Evolutionary conservation across 768 basidiomycete genomes (phyloP).

Genomic region (Asterophora lycoperdoides): DNA sequence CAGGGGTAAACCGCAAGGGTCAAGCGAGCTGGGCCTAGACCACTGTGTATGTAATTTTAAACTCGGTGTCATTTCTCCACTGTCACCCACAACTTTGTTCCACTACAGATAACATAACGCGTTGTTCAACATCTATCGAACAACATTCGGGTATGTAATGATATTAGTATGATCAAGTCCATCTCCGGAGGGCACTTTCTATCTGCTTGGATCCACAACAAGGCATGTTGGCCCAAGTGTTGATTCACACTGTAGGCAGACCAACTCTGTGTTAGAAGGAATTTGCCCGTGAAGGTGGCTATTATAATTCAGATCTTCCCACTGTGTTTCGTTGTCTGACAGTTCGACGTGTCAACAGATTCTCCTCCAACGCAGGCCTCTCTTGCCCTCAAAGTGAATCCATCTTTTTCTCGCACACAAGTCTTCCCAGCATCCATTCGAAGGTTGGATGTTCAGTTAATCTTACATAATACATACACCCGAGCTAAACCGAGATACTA

Average conservation of each 20-base stretch:
- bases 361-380: not conserved
- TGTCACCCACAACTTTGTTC: not conserved
- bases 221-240: too few relatives aligned
- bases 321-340: slow-evolving; percentile 3
- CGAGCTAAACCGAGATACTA: not conserved
- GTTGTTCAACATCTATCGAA: too few relatives aligned
- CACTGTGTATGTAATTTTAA: not conserved
- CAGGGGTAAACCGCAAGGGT: slow-evolving; percentile 5
- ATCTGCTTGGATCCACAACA: too few relatives aligned
- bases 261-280: too few relatives aligned
- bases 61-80: slow-evolving; percentile 2
- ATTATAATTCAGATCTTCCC: not conserved
- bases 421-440: slow-evolving; percentile 1
- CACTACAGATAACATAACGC: too few relatives aligned
- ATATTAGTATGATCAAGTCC: too few relatives aligned
- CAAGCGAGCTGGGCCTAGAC: slow-evolving; percentile 9
- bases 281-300: not conserved
- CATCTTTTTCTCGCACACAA: not conserved
- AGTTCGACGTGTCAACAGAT: slow-evolving; percentile 8
- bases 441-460: too few relatives aligned
- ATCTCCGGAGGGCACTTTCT: too few relatives aligned
- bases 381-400: slow-evolving; percentile 9
- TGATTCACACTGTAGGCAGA: too few relatives aligned
- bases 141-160: too few relatives aligned
- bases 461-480: not conserved